Evolutionary conservation across 2,329 filamentous ascomycete species (phyloP).

Genomic region (Colletotrichum lentis): DNA sequence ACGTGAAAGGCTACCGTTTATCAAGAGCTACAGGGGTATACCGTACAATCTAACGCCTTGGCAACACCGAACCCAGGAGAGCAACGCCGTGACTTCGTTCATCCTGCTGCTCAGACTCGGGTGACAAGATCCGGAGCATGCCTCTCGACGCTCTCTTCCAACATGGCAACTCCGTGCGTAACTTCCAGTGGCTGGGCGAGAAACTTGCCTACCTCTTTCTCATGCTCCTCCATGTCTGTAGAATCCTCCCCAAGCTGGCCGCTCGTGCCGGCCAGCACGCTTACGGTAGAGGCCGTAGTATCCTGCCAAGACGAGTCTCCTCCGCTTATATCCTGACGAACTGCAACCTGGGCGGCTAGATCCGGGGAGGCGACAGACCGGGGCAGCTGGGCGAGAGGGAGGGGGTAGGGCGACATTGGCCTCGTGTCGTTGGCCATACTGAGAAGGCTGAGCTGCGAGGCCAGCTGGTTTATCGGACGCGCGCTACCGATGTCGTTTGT

Average conservation of each 20-base stretch:
- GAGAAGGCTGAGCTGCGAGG: neutral
- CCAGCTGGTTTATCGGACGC: constrained; percentile 4
- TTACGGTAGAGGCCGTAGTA: constrained; percentile 1
- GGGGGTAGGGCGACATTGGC: neutral
- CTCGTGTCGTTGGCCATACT: neutral
- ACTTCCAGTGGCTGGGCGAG: constrained; percentile 56
- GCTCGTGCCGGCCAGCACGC: neutral
- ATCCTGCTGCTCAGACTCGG: constrained; percentile 38
- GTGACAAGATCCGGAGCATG: constrained; percentile 56
- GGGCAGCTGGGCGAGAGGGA: constrained; percentile 15
- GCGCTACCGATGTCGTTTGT: neutral
- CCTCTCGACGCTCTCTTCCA: constrained; percentile 63
- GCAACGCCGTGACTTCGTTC: neutral
- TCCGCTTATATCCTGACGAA: neutral
- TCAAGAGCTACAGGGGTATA: constrained; percentile 10
- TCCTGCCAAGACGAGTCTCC: constrained; percentile 21
- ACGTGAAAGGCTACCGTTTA: constrained; percentile 7
- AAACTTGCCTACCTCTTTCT: constrained; percentile 46
- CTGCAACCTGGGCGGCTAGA: neutral
- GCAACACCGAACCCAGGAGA: constrained; percentile 1
- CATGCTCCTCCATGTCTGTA: constrained; percentile 45
- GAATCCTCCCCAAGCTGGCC: neutral
- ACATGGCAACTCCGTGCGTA: constrained; percentile 61
- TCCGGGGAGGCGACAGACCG: constrained; percentile 31
- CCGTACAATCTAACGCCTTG: constrained; percentile 23